Evolutionary conservation across 2,329 filamentous ascomycete species (phyloP).

Genomic region (Rachicladosporium sp.): DNA sequence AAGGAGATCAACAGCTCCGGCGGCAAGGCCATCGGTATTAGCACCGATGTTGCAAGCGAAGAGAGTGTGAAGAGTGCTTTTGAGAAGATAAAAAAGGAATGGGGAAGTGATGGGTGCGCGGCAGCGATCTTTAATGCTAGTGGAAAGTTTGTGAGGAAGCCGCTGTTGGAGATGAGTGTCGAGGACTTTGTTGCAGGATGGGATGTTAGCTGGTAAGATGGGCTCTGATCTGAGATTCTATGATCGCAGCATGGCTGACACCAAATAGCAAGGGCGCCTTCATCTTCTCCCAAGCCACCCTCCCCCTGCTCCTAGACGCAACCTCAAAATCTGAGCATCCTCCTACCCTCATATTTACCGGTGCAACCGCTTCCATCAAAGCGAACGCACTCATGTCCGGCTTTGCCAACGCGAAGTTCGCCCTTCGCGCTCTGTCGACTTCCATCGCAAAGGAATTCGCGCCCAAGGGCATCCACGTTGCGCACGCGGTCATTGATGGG

Average conservation of each 20-base stretch:
- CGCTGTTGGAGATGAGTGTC: conserved; percentile 48
- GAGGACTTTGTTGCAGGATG: conserved; percentile 43
- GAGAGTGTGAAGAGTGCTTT: conserved; percentile 48
- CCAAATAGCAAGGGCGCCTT: conserved; percentile 52
- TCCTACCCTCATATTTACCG: conserved; percentile 73
- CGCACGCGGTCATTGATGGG: conserved; percentile 72
- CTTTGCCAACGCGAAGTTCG: conserved; percentile 74
- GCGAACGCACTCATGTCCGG: conserved; percentile 56
- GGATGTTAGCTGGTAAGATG: conserved; percentile 37
- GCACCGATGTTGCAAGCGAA: conserved; percentile 49
- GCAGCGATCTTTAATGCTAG: conserved; percentile 62
- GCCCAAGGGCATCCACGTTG: conserved; percentile 70
- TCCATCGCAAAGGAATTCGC: conserved; percentile 73
- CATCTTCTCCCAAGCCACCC: conserved; percentile 57
- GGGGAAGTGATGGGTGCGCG: conserved; percentile 33
- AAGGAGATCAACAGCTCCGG: conserved; percentile 55
- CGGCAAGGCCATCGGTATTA: conserved; percentile 59
- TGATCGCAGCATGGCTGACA: not conserved
- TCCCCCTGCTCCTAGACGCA: conserved; percentile 59
- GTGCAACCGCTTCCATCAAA: conserved; percentile 68
- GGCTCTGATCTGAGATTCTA: not conserved
- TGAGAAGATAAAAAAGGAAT: conserved; percentile 47
- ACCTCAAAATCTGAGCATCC: conserved; percentile 46
- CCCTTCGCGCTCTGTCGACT: conserved; percentile 59
- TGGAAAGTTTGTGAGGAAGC: conserved; percentile 45